A percentile compares a stretch with the other conserved stretches of the same genome.
These are phyloP conservation scores for Diaporthe destruens DNA, from an alignment of 2,329 filamentous ascomycete species.

Conservation along the genomic window DNA sequence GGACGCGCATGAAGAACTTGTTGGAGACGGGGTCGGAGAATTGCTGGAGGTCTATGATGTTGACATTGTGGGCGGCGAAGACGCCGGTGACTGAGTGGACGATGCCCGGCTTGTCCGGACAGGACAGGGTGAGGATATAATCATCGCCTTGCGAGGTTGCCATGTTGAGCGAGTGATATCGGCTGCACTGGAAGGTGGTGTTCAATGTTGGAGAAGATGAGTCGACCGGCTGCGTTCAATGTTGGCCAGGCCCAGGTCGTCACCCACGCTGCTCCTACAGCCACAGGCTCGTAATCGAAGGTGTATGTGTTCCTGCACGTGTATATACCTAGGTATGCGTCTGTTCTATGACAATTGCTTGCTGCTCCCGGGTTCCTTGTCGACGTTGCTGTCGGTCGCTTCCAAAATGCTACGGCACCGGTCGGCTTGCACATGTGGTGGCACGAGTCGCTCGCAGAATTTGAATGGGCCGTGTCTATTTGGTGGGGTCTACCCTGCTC, in stretches of 20 bases:
- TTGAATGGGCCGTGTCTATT: constrained; percentile 18
- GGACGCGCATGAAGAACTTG: constrained; percentile 90
- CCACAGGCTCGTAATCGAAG: not conserved
- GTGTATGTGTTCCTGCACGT: not conserved
- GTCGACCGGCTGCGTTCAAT: no score
- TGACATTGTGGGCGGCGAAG: constrained; percentile 79
- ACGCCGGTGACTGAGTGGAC: constrained; percentile 86
- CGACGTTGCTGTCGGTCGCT: not conserved
- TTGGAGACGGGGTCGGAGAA: constrained; percentile 81
- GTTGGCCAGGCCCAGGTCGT: not conserved
- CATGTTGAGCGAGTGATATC: constrained; percentile 49
- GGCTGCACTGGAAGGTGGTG: not conserved
- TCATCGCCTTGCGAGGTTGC: constrained; percentile 56
- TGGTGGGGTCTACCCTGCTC: constrained; percentile 23
- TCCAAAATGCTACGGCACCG: constrained; percentile 19
- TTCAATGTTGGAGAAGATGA: not conserved
- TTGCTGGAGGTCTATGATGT: constrained; percentile 87
- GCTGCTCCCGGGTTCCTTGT: constrained; percentile 10
- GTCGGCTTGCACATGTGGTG: constrained; percentile 11
- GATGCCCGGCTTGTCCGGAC: constrained; percentile 87
- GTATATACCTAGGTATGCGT: no score
- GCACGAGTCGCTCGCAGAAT: constrained; percentile 32
- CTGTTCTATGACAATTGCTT: not conserved
- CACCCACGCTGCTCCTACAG: not conserved
- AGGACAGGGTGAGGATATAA: constrained; percentile 84